phyloP scores from a whole-genome alignment of 2,329 filamentous ascomycete species.

The Penicillium polonicum region DNA sequence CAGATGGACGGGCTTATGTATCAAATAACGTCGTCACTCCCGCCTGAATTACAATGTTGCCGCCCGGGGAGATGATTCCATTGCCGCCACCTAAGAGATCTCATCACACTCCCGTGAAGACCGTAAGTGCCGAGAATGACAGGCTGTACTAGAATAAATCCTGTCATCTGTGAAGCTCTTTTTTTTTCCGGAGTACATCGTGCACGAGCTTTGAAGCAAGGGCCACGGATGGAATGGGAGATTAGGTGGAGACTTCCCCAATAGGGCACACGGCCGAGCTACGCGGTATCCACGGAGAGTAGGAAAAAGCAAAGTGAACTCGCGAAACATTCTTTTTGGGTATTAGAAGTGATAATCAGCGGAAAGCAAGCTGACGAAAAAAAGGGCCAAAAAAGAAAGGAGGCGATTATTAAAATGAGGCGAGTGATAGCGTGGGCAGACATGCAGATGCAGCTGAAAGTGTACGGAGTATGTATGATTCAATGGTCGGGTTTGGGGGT shows the following conservation, averaged over 20 bases:
- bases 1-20: neutral
- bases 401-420: conserved; percentile 5
- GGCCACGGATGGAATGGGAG: conserved; percentile 8
- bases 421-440: conserved; percentile 6
- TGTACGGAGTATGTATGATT: neutral
- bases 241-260: conserved; percentile 15
- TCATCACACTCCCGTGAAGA: conserved; percentile 3
- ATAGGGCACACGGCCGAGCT: conserved; percentile 18
- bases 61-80: conserved; percentile 4
- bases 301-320: conserved; percentile 2
- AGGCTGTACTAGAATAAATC: neutral
- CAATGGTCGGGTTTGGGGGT: neutral
- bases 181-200: neutral
- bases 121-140: neutral
- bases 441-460: conserved; percentile 3
- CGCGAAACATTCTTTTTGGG: neutral
- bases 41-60: conserved; percentile 8
- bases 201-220: conserved; percentile 2
- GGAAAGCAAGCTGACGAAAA: neutral
- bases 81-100: neutral
- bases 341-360: neutral
- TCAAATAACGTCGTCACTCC: neutral
- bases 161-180: neutral
- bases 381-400: neutral
- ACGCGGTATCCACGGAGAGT: neutral